Evolutionary conservation across 169 alveolate species (phyloP).

Genomic region (Neospora caninum): DNA sequence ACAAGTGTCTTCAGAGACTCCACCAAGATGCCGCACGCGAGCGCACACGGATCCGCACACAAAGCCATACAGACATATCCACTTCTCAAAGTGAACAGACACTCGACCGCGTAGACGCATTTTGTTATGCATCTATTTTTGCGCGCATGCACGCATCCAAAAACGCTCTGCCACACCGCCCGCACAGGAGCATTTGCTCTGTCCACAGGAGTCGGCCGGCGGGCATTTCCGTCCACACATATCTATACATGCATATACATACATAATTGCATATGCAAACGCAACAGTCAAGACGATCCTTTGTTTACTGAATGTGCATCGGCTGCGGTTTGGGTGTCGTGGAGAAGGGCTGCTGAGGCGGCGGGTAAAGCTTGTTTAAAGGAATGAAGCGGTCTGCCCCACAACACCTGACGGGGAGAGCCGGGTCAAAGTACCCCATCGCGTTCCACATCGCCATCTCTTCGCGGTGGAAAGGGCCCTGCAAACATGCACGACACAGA

Average conservation of each 20-base stretch:
- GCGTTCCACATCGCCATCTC: slow-evolving; percentile 76
- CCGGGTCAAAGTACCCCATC: slow-evolving; percentile 77
- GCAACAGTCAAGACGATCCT: not conserved
- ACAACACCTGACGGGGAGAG: slow-evolving; percentile 79
- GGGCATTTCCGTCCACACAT: not conserved
- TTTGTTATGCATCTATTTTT: too few relatives aligned
- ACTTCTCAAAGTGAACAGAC: too few relatives aligned
- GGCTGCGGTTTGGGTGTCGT: slow-evolving; percentile 74
- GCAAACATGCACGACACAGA: not conserved
- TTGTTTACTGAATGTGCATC: not conserved
- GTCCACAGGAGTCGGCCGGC: not conserved
- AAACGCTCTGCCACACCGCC: too few relatives aligned
- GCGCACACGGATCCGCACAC: too few relatives aligned
- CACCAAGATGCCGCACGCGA: too few relatives aligned
- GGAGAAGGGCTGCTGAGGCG: slow-evolving; percentile 74
- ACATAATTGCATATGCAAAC: not conserved
- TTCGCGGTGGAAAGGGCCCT: slow-evolving; percentile 75
- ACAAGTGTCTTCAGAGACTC: too few relatives aligned
- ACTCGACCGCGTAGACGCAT: too few relatives aligned
- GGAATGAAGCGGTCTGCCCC: slow-evolving; percentile 75
- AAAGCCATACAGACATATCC: too few relatives aligned
- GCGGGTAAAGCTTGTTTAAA: slow-evolving; percentile 74
- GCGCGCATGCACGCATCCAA: too few relatives aligned
- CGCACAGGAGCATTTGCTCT: too few relatives aligned
- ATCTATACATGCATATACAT: too few relatives aligned